Conservation (phyloP, 257 asterid genomes). For the Nicotiana undulata region DNA sequence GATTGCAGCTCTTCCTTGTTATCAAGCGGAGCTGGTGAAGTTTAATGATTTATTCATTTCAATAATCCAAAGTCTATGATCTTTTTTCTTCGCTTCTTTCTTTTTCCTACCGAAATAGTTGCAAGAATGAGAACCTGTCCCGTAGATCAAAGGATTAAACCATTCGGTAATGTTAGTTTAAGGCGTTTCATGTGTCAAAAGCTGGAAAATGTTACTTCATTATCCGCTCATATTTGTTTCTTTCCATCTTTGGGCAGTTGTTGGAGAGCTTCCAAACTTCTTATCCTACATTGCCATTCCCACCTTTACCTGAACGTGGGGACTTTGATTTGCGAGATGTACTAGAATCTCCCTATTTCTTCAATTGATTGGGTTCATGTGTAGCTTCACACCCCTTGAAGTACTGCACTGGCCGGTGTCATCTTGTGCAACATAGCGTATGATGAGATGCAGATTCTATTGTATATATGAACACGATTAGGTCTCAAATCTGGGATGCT, state of each 20-base stretch:
- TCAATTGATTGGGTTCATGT: constrained; percentile 41
- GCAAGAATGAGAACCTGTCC: not conserved
- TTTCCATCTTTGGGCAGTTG: constrained; percentile 44
- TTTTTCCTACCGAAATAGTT: not conserved
- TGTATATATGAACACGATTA: not conserved
- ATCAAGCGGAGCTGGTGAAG: not conserved
- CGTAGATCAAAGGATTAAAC: not conserved
- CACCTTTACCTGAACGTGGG: constrained; percentile 89
- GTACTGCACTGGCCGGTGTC: not conserved
- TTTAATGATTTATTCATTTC: not conserved
- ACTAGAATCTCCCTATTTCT: constrained; percentile 76
- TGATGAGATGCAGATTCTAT: not conserved
- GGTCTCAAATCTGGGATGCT: not conserved
- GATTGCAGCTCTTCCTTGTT: not conserved
- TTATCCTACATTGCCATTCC: constrained; percentile 71
- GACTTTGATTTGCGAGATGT: constrained; percentile 78
- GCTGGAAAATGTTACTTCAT: not conserved
- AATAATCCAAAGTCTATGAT: not conserved
- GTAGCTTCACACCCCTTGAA: not conserved
- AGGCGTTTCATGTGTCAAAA: not conserved
- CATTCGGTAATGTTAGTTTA: not conserved
- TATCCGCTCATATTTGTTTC: not conserved
- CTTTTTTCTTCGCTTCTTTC: not conserved
- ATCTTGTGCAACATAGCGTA: not conserved
- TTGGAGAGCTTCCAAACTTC: constrained; percentile 67